These are phyloP conservation scores for Magnaporthiopsis incrustans DNA, from an alignment of 2,329 filamentous ascomycete genomes.

Conservation along the genomic window DNA sequence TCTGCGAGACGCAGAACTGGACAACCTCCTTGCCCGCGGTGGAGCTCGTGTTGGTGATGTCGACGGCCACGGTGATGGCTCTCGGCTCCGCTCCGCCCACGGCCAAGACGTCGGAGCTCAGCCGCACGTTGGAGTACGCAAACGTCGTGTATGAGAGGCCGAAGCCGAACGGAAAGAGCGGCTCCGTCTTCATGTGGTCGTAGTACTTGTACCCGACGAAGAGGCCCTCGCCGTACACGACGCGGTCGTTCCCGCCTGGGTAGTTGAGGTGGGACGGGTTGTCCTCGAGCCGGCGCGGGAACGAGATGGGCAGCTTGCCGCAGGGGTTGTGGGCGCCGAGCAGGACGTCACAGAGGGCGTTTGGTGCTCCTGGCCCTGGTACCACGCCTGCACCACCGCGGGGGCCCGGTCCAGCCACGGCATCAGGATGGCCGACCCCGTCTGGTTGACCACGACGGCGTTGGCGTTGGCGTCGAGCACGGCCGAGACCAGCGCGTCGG, in stretches of 20 bases:
- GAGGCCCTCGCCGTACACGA: constrained; percentile 64
- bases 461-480: constrained; percentile 60
- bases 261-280: constrained; percentile 65
- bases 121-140: too few relatives aligned
- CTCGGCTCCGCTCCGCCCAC: constrained; percentile 34
- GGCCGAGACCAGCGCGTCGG: constrained; percentile 60
- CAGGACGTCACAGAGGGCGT: constrained; percentile 70
- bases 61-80: constrained; percentile 32
- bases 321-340: constrained; percentile 67
- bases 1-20: constrained; percentile 44
- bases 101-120: constrained; percentile 38
- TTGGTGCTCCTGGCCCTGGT: constrained; percentile 79
- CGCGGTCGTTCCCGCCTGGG: constrained; percentile 52
- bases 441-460: constrained; percentile 67
- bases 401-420: constrained; percentile 52
- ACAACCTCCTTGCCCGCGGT: constrained; percentile 45
- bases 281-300: constrained; percentile 53
- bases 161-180: constrained; percentile 21
- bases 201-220: constrained; percentile 69
- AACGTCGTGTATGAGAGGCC: constrained; percentile 21
- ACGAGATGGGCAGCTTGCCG: constrained; percentile 58
- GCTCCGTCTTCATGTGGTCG: constrained; percentile 38
- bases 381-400: constrained; percentile 70
- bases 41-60: constrained; percentile 54
- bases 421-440: constrained; percentile 67